These are phyloP conservation scores for Boletellus deceptivus DNA, from an alignment of 1,284 basidiomycete genomes.

Conservation along the genomic window DNA sequence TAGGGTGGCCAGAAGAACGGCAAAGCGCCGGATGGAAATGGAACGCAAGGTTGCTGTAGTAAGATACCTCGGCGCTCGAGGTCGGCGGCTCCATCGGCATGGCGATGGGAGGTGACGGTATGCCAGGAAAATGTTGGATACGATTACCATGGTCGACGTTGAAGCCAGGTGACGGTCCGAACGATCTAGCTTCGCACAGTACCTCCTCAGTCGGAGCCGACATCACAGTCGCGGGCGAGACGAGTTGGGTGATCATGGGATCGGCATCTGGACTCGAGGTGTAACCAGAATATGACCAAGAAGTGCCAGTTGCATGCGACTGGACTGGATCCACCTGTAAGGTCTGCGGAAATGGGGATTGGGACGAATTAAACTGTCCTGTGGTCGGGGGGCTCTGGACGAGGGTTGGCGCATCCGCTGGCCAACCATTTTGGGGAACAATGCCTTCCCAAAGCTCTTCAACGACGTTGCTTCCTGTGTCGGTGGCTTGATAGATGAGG, in stretches of 20 bases:
- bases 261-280: not conserved
- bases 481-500: not conserved
- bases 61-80: not conserved
- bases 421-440: not conserved
- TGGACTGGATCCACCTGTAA: not conserved
- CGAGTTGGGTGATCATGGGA: constrained; percentile 1
- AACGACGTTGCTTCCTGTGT: not conserved
- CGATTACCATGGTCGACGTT: not conserved
- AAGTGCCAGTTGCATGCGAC: not conserved
- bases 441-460: not conserved
- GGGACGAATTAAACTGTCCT: not conserved
- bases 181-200: not conserved
- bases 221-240: constrained; percentile 3
- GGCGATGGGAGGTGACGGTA: not conserved
- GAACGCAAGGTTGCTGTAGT: not conserved
- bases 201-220: not conserved
- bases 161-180: not conserved
- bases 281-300: not conserved
- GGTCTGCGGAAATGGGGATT: not conserved
- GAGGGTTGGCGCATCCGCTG: not conserved
- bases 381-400: not conserved
- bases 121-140: not conserved
- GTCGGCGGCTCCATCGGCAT: constrained; percentile 8
- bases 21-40: not conserved
- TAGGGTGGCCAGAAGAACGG: not conserved